phyloP scores from a whole-genome alignment of 73 alveolate species.

The Effrenium voratum region DNA sequence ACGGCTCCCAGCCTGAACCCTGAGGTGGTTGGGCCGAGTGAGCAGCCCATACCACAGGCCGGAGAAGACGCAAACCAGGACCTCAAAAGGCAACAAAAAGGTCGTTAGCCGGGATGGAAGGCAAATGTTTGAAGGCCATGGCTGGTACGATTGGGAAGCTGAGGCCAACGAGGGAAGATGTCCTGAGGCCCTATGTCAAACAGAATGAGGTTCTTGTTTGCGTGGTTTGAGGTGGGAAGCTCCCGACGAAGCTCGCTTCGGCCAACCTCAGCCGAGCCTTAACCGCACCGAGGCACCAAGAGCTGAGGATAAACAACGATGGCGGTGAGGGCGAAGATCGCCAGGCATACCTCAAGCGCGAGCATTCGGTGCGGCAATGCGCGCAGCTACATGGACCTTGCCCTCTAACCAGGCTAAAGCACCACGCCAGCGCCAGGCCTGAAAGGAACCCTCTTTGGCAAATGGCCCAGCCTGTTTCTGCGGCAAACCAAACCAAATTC shows the following conservation, averaged over 20 bases:
- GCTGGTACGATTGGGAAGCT: neutral
- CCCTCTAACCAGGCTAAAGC: too few relatives aligned
- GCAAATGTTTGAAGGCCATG: too few relatives aligned
- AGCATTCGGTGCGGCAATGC: too few relatives aligned
- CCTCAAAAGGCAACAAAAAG: neutral
- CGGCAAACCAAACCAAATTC: too few relatives aligned
- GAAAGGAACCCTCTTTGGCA: too few relatives aligned
- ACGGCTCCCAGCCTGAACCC: constrained; percentile 40
- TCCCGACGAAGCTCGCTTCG: too few relatives aligned
- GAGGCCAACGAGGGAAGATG: neutral
- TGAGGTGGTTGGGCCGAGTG: constrained; percentile 76
- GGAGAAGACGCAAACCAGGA: constrained; percentile 73
- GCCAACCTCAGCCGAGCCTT: too few relatives aligned
- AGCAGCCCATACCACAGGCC: constrained; percentile 84
- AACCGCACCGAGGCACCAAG: neutral
- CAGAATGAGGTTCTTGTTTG: too few relatives aligned
- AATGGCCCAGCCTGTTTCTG: too few relatives aligned
- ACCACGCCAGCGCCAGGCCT: too few relatives aligned
- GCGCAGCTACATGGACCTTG: too few relatives aligned
- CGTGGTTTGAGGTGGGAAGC: neutral
- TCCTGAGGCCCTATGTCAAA: neutral
- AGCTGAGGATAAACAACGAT: constrained; percentile 68
- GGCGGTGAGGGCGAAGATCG: constrained; percentile 65
- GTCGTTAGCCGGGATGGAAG: too few relatives aligned
- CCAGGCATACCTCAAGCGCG: constrained; percentile 79